Conservation (phyloP, 441 rosid genomes). For the Manihot esculenta region DNA sequence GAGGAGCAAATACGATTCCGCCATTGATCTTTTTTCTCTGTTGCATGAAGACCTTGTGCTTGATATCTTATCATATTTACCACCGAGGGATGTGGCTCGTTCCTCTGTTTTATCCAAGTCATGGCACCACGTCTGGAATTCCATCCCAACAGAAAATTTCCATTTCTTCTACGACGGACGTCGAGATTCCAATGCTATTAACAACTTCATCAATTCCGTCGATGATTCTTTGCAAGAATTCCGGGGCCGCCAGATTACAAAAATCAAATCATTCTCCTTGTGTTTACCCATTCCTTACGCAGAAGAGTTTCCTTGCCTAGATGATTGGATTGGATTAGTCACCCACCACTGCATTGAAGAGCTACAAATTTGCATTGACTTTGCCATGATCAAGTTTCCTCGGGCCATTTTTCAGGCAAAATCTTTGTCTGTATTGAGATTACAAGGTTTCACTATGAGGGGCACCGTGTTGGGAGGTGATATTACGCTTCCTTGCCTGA, state of each 20-base stretch:
- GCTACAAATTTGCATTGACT: no score
- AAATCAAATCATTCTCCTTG: background rate
- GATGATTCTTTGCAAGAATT: background rate
- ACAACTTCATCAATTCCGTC: no score
- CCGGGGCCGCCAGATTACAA: background rate
- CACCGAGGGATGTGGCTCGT: background rate
- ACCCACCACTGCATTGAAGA: background rate
- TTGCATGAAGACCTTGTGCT: background rate
- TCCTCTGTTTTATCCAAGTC: no score
- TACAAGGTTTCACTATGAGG: background rate
- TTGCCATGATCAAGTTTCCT: background rate
- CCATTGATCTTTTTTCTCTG: background rate
- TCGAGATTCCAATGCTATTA: background rate
- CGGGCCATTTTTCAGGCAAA: background rate
- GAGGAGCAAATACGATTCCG: no score
- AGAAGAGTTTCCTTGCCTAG: background rate
- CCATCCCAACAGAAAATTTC: background rate
- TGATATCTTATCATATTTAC: background rate
- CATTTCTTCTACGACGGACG: no score
- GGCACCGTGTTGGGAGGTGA: background rate
- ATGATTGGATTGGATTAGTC: background rate
- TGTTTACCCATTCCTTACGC: no score
- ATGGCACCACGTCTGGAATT: background rate
- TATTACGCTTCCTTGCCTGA: background rate
- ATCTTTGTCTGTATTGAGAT: background rate